Percentiles rank a stretch among this genome's conserved stretches.
phyloP scores from a whole-genome alignment of 768 basidiomycete species.

The Cystobasidium onofrii region DNA sequence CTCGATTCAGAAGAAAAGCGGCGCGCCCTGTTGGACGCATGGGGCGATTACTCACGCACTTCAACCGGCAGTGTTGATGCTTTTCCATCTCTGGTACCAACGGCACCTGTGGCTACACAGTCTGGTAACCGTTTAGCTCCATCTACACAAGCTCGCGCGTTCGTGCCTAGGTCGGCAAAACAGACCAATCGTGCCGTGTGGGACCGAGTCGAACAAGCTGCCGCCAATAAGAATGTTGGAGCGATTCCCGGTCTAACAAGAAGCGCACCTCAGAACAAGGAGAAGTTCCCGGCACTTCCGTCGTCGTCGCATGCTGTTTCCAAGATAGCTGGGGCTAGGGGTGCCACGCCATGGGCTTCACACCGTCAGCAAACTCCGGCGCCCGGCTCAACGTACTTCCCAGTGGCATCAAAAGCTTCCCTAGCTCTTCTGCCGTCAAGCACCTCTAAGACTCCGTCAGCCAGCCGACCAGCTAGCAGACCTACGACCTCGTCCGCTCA shows the following conservation, averaged over 20 bases:
- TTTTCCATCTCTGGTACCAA: constrained; percentile 31
- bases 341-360: constrained; percentile 18
- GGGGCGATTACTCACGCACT: constrained; percentile 79
- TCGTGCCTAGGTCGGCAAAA: not conserved
- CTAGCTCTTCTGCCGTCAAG: not conserved
- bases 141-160: not conserved
- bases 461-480: not conserved
- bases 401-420: constrained; percentile 2
- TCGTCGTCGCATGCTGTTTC: constrained; percentile 10
- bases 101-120: not conserved
- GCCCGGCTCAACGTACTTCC: constrained; percentile 18
- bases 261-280: not conserved
- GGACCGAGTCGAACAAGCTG: constrained; percentile 33
- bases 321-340: not conserved
- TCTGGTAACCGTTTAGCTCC: not conserved
- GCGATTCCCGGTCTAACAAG: constrained; percentile 22
- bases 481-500: not conserved
- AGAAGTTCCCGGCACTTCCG: constrained; percentile 26
- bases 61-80: constrained; percentile 46
- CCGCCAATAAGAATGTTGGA: constrained; percentile 2
- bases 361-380: not conserved
- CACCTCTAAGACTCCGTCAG: not conserved
- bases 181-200: constrained; percentile 30
- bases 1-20: constrained; percentile 80
- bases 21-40: constrained; percentile 60